Base-by-base conservation (phyloP, 352 stramenopile genomes). In the Pythium scleroteichum region DNA sequence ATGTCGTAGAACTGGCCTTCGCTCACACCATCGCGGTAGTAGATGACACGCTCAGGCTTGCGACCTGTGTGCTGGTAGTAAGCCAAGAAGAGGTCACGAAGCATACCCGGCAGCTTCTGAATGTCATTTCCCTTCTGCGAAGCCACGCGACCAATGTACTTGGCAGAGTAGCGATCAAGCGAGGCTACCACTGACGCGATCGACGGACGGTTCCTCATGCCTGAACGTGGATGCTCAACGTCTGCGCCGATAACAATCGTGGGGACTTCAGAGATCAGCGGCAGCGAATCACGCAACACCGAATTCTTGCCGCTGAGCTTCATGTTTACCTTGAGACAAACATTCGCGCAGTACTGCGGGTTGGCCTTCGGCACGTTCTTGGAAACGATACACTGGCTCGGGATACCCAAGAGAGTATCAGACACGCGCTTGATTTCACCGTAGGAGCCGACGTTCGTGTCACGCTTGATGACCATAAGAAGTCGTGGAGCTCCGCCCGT, bases 1-100 rank as follows among this genome's bases (percentile, higher is more conserved):
- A 95, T 87, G 52, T 87, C 79, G 48, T 85, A 70, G 53, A 82
- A 94, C 64, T 96, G 79, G 1, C 86, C 86, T 67, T 95, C 88
- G 53, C 79, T 92, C 24, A 96, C 84, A 47, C 87, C 87, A 47
- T 95, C 87, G 23, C 87, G 85, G 59, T 94, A 95, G 64, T 93
- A 96, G 12, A 96, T 64, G 26, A 96, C 82, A 22, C 79, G 79
- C 42, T 90, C 74, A 0, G 88, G 88, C 61, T 94, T 93, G 41
- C 79, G 69, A 27, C 73, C 79, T 19, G 83, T 95, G 24, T 72
- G 69, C 42, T 76, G 49, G 62, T 90, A 92, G 64, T 88, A 96
- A 12, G 73, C 73, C 49, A 91, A 69, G 45, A 96, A 82, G 22
- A 96, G 68, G 16, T 93, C 80, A 10, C 73, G 74, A 4, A 90